Percentiles rank a stretch among this genome's conserved stretches.
Evolutionary conservation across 768 basidiomycete genomes (phyloP).

Genomic region (Tulasnella sp.): DNA sequence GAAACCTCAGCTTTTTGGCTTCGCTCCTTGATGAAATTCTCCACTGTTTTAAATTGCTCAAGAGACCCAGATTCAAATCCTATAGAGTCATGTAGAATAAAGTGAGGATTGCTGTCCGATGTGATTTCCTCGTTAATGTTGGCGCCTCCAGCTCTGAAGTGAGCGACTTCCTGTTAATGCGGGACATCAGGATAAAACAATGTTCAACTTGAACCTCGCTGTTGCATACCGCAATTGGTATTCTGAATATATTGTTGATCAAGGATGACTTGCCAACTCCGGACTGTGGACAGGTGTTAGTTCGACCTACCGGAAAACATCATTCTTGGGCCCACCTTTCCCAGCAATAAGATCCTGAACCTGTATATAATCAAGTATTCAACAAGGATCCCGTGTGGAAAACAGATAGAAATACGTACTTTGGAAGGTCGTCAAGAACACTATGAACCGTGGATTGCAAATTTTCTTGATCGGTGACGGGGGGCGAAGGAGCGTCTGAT

Average conservation of each 20-base stretch:
- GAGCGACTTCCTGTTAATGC: conserved; percentile 13
- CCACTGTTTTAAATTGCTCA: conserved; percentile 21
- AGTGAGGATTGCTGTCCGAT: conserved; percentile 20
- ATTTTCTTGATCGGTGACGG: too few relatives aligned
- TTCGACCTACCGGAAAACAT: background rate
- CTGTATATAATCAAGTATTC: too few relatives aligned
- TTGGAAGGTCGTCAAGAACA: too few relatives aligned
- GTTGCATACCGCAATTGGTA: conserved; percentile 18
- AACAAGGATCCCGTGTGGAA: too few relatives aligned
- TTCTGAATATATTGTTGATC: conserved; percentile 23
- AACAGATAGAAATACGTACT: too few relatives aligned
- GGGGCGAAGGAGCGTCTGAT: too few relatives aligned
- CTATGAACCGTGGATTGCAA: too few relatives aligned
- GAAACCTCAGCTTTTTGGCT: conserved; percentile 12
- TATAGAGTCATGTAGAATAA: conserved; percentile 26
- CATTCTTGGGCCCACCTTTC: conserved; percentile 20
- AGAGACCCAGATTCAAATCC: conserved; percentile 26
- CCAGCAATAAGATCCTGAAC: conserved; percentile 24
- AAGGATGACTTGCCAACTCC: conserved; percentile 28
- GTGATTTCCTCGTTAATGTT: conserved; percentile 23
- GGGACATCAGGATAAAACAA: background rate
- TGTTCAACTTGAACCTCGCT: background rate
- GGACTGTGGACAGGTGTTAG: background rate
- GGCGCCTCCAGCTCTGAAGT: conserved; percentile 21
- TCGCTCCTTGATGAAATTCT: conserved; percentile 22